These are phyloP conservation scores for Euphrasia arctica DNA, from an alignment of 305 asterid genomes.

Conservation along the genomic window DNA sequence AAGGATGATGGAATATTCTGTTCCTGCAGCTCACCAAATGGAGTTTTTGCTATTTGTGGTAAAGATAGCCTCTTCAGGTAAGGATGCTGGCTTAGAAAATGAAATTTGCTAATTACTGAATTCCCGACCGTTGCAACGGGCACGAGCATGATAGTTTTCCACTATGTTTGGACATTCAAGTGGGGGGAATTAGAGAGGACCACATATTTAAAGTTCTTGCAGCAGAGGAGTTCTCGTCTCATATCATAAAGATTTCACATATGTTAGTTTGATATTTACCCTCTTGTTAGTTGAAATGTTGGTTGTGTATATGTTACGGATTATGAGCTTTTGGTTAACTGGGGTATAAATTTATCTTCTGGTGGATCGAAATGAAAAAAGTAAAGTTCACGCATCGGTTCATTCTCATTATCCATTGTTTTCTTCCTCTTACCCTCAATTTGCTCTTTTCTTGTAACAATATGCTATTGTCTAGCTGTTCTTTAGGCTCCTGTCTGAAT, in stretches of 20 bases:
- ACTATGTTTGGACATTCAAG: not conserved
- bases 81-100: conserved; percentile 28
- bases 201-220: not conserved
- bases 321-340: conserved; percentile 14
- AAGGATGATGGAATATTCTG: conserved; percentile 93
- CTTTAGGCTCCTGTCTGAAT: conserved; percentile 77
- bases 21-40: conserved; percentile 69
- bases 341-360: not conserved
- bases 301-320: conserved; percentile 2
- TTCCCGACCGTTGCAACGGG: not conserved
- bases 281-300: conserved; percentile 1
- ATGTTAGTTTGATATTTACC: conserved; percentile 7
- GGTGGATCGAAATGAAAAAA: not conserved
- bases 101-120: conserved; percentile 13
- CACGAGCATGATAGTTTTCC: conserved; percentile 3
- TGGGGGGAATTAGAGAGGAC: conserved; percentile 6
- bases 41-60: conserved; percentile 72
- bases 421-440: not conserved
- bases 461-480: conserved; percentile 85
- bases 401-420: not conserved
- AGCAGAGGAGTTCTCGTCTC: conserved; percentile 1
- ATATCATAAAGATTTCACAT: conserved; percentile 5
- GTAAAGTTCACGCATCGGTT: conserved; percentile 1
- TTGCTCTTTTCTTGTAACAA: conserved; percentile 36
- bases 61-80: conserved; percentile 94